Evolutionary conservation across 371 early-diverging fungal species (phyloP).

Genomic region (Mortierella sp.): DNA sequence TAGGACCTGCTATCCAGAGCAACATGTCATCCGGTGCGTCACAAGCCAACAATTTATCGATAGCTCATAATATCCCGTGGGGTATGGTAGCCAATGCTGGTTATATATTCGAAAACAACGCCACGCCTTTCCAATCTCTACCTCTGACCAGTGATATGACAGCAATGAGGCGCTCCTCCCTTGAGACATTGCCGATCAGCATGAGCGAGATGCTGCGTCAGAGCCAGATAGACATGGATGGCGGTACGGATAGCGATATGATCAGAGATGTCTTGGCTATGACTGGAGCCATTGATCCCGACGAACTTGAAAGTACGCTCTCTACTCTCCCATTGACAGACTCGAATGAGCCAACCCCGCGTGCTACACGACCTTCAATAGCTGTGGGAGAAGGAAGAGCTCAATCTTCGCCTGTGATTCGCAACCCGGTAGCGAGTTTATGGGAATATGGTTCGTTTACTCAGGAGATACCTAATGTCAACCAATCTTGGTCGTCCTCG

Average conservation of each 20-base stretch:
- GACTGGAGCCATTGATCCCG: conserved; percentile 47
- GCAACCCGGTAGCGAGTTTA: conserved; percentile 38
- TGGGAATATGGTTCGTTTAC: conserved; percentile 42
- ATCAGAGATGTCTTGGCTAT: conserved; percentile 50
- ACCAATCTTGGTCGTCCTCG: conserved; percentile 22
- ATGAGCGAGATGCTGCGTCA: conserved; percentile 29
- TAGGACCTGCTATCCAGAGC: neutral
- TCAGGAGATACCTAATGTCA: conserved; percentile 18
- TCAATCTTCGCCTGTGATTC: neutral
- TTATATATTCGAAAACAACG: neutral
- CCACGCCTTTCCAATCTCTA: neutral
- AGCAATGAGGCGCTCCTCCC: neutral
- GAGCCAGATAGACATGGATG: conserved; percentile 33
- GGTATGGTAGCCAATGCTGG: neutral
- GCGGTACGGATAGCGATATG: conserved; percentile 24
- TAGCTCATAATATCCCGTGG: conserved; percentile 13
- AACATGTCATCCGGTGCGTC: neutral
- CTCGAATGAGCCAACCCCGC: neutral
- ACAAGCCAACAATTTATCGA: neutral
- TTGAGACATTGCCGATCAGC: conserved; percentile 8
- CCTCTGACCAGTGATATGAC: neutral
- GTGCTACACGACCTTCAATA: conserved; percentile 1
- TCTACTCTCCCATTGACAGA: neutral
- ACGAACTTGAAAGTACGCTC: conserved; percentile 31
- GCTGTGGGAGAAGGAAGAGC: conserved; percentile 41